Percentiles rank a stretch among this genome's conserved stretches.
Evolutionary conservation across 2,329 filamentous ascomycete genomes (phyloP).

Genomic region (Orbilia blumenaviensis): DNA sequence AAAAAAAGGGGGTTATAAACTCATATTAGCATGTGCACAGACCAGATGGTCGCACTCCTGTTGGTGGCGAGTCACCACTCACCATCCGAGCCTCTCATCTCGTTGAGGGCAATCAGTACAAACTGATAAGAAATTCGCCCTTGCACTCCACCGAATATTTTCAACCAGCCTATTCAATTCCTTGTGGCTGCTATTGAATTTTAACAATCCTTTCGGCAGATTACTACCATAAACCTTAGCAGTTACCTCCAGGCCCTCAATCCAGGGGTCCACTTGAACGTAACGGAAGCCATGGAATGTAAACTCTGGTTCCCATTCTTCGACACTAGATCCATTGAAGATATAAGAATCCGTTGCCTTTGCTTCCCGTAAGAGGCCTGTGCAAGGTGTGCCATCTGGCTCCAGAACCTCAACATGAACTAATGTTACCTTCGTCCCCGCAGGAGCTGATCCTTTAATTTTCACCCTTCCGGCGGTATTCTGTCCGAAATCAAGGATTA

Average conservation of each 20-base stretch:
- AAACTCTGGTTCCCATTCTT: conserved; percentile 64
- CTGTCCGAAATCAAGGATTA: conserved; percentile 43
- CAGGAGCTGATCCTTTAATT: conserved; percentile 28
- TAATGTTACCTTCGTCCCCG: conserved; percentile 25
- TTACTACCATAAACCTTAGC: conserved; percentile 66
- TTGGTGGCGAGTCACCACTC: no score
- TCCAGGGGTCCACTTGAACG: conserved; percentile 65
- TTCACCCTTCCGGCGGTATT: conserved; percentile 32
- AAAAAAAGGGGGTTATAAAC: no score
- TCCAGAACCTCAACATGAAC: conserved; percentile 33
- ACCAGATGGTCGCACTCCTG: no score
- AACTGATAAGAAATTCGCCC: conserved; percentile 68
- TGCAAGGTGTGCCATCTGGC: conserved; percentile 33
- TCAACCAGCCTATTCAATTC: conserved; percentile 67
- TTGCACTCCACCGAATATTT: conserved; percentile 69
- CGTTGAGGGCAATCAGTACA: conserved; percentile 70
- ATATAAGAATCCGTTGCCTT: conserved; percentile 45
- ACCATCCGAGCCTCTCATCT: conserved; percentile 68
- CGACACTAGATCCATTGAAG: conserved; percentile 35
- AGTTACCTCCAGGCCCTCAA: conserved; percentile 54
- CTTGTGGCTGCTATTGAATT: conserved; percentile 66
- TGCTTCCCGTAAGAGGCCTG: conserved; percentile 29
- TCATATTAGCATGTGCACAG: no score
- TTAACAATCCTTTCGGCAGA: conserved; percentile 64
- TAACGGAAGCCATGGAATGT: conserved; percentile 68